A percentile compares a stretch with the other conserved stretches of the same genome.
phyloP scores from a whole-genome alignment of 257 asterid species.

The Echium plantagineum region DNA sequence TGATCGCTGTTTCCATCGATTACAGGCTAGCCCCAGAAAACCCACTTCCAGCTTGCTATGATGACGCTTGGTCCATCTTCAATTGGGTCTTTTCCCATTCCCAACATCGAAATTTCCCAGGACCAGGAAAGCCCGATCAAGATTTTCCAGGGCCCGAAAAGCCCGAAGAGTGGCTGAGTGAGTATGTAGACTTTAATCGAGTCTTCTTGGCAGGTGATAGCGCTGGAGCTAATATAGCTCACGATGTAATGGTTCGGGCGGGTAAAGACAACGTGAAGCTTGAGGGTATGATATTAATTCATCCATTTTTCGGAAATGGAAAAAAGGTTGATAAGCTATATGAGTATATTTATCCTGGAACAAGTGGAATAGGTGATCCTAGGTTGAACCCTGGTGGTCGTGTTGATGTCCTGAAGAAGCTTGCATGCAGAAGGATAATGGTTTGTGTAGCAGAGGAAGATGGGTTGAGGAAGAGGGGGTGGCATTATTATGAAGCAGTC shows the following conservation, averaged over 20 bases:
- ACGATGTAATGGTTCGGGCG: background rate
- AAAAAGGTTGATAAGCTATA: background rate
- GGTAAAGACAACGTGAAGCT: background rate
- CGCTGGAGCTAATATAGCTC: constrained; percentile 2
- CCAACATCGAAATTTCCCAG: no score
- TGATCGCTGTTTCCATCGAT: constrained; percentile 50
- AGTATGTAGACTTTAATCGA: background rate
- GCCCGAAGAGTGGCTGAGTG: background rate
- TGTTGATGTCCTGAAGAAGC: background rate
- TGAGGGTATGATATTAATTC: constrained; percentile 2
- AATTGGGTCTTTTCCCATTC: constrained; percentile 27
- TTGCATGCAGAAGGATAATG: constrained; percentile 1
- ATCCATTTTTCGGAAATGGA: constrained; percentile 1
- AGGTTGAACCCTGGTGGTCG: constrained; percentile 3
- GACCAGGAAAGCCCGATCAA: no score
- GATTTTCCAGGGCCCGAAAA: no score
- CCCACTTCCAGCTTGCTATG: constrained; percentile 56
- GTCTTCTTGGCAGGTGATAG: background rate
- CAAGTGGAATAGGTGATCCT: constrained; percentile 1
- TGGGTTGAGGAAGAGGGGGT: constrained; percentile 2
- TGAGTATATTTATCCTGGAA: background rate
- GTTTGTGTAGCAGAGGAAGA: constrained; percentile 6
- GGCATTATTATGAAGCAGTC: background rate
- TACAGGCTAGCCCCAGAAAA: constrained; percentile 67
- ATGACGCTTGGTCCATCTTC: constrained; percentile 43